Evolutionary conservation across 805 yeast genomes (phyloP), one percentile per base, ranked within the genome.

Genomic region (Sugiyamaella mastotermitis): DNA sequence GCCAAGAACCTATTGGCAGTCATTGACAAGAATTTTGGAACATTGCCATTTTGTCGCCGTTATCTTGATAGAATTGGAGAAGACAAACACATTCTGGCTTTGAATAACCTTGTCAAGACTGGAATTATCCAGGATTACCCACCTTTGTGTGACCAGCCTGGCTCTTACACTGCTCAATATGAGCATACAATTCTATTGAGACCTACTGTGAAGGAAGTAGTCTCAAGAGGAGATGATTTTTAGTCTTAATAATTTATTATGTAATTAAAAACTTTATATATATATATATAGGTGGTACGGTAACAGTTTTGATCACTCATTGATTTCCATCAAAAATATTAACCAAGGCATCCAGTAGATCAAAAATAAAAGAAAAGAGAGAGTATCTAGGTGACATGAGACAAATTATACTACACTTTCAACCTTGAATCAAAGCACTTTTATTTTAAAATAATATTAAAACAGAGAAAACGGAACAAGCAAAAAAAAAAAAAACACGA

Each of bases 1-100:
- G 90, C 97, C 18, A 80, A 77, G 58, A 68, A 72, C 31, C 66
- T 92, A 48, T 64, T 86, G 45, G 65, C 69, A 34, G 70, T 78
- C 9, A 92, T 92, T 52, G 80, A 86, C 56, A 68, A 72, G 40
- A 76, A 83, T 52, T 92, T 92, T 56, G 97, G 97, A 31, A 86
- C 97, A 0, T 69, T 92, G 50, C 97, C 99, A 3, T 92, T 88
- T 76, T 92, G 98, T 66, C 80, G 97, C 51, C 72, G 99, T 53
- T 92, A 92, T 58, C 68, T 92, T 57, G 99, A 92, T 57, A 73
- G 94, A 48, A 54, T 83, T 4, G 97, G 96, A 11, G 94, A 90
- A 57, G 95, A 87, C 32, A 88, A 87, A 64, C 90, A 92, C 54
- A 67, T 90, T 41, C 68, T 84, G 51, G 96, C 95, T 4, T 72